Evolutionary conservation across 306 rosid species (phyloP).

Genomic region (Cucurbita moschata): DNA sequence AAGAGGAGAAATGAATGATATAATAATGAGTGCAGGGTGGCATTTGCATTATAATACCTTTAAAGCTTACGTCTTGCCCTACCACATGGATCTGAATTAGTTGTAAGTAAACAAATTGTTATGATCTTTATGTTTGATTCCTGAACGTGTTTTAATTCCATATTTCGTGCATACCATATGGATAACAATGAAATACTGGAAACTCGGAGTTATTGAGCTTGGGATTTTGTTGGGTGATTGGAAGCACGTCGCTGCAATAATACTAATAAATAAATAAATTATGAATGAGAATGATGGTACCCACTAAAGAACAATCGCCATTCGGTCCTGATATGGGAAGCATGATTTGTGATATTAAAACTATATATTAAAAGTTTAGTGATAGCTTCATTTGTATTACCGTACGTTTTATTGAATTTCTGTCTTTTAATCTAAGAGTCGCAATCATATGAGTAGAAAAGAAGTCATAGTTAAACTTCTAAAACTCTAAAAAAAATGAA

Average conservation of each 20-base stretch:
- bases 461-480: no score
- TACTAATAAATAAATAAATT: neutral
- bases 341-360: neutral
- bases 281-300: neutral
- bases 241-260: neutral
- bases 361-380: no score
- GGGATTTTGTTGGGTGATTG: neutral
- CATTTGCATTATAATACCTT: neutral
- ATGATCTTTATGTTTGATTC: neutral
- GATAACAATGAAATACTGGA: neutral
- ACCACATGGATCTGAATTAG: neutral
- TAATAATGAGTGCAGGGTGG: neutral
- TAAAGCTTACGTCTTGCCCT: neutral
- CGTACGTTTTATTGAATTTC: no score
- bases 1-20: no score
- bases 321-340: neutral
- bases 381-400: no score
- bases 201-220: neutral
- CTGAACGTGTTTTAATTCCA: neutral
- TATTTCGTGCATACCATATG: slow-evolving; percentile 1
- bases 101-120: neutral
- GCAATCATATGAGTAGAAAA: no score
- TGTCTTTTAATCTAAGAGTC: no score
- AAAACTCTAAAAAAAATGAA: no score
- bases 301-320: neutral